Percentiles rank a stretch among this genome's conserved stretches.
Evolutionary conservation across 225 moss, liverwort and hornwort genomes (phyloP).

Genomic region (Anthoceros angustus): DNA sequence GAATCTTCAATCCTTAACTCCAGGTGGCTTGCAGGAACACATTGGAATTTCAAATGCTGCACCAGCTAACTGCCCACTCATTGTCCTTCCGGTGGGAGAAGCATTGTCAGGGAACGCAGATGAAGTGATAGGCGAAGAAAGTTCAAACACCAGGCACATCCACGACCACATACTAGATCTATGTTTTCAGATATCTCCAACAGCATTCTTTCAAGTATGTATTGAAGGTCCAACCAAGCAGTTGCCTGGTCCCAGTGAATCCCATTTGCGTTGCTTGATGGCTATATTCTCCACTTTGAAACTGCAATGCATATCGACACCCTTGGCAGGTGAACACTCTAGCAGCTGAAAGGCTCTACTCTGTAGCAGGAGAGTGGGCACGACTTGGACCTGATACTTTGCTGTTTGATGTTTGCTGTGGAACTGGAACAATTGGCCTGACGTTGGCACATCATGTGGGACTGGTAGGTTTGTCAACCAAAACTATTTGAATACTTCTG

Average conservation of each 20-base stretch:
- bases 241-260: not conserved
- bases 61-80: conserved; percentile 60
- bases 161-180: conserved; percentile 72
- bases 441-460: conserved; percentile 89
- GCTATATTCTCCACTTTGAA: not conserved
- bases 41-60: conserved; percentile 92
- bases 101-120: conserved; percentile 12
- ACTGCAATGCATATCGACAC: not conserved
- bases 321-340: conserved; percentile 71
- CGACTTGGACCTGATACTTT: conserved; percentile 73
- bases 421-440: conserved; percentile 94
- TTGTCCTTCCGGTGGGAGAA: conserved; percentile 34
- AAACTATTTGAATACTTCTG: not conserved
- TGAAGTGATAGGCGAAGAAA: conserved; percentile 12
- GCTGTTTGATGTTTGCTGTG: conserved; percentile 96
- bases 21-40: conserved; percentile 41
- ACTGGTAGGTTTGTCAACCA: conserved; percentile 32
- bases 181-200: conserved; percentile 80
- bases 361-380: conserved; percentile 89
- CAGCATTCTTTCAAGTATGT: conserved; percentile 88
- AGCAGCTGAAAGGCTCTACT: conserved; percentile 86
- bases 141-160: conserved; percentile 36
- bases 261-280: not conserved
- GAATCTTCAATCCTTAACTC: not conserved
- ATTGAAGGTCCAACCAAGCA: not conserved